Evolutionary conservation across 345 rosid genomes (phyloP), one percentile per base, ranked within the genome.

Genomic region (Noccaea caerulescens): DNA sequence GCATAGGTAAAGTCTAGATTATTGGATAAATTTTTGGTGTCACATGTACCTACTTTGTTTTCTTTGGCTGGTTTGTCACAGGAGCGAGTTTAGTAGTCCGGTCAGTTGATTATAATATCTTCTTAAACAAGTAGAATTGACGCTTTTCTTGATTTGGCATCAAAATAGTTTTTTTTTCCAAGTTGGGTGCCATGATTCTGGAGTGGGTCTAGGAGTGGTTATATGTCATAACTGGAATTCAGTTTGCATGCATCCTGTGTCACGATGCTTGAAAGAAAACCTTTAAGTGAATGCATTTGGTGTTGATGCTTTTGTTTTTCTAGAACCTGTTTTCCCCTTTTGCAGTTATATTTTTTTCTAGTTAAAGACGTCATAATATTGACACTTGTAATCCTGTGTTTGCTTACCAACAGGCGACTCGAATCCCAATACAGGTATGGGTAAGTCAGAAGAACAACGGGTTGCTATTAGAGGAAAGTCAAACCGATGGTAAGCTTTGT

Each of bases 361-460:
- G 50, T 49, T 44, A 12, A 32, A 32, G 20, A 37, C 57, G 57
- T 58, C 68, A 74, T 14, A 45, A 37, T 53, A 44, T 33, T 68
- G 71, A 63, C 71, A 16, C 39, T 16, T 32, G 63, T 55, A 62
- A 36, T 69, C 64, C 32, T 63, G 39, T 43, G 34, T 66, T 56
- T 23, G 16, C 63, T 47, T 63, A 23, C 68, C 76, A 69, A 76
- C 88, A 94, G 99, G 96, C 88, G 76, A 85, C 80, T 73, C 95
- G 96, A 63, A 78, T 85, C 66, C 95, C 99, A 5, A 66, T 94
- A 39, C 91, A 91, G 67, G 73, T 94, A 78, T 94, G 99, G 97
- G 88, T 84, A 67, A 71, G 81, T 73, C 92, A 87, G 79, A 88
- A 88, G 50, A 80, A 81, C 79, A 88, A 85, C 58, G 96, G 97